phyloP scores from a whole-genome alignment of 129 eudicot species.

The Oenanthe sinensis region DNA sequence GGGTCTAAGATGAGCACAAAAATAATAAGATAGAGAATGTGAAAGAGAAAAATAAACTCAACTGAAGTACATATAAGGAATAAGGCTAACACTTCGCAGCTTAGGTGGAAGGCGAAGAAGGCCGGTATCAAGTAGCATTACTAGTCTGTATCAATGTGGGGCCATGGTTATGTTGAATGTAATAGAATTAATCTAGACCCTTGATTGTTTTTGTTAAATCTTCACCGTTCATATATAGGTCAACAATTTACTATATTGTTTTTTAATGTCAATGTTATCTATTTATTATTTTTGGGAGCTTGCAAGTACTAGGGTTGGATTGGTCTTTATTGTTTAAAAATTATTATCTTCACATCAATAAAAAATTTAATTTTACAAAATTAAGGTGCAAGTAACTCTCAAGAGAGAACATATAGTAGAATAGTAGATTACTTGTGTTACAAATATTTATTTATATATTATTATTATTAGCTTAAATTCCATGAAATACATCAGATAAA shows the following conservation, averaged over 20 bases:
- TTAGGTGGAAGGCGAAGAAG: too few species aligned
- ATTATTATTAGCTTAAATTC: too few species aligned
- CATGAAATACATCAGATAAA: too few species aligned
- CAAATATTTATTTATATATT: too few species aligned
- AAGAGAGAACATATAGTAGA: too few species aligned
- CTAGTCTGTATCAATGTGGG: not conserved
- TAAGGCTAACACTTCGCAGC: slow-evolving; percentile 9
- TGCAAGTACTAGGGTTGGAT: too few species aligned
- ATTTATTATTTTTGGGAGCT: too few species aligned
- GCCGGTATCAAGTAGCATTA: not conserved
- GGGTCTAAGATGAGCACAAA: slow-evolving; percentile 1
- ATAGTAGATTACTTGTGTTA: too few species aligned
- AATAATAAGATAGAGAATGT: not conserved
- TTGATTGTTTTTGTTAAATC: not conserved
- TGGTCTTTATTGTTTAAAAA: too few species aligned
- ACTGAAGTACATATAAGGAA: slow-evolving; percentile 14
- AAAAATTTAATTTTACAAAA: too few species aligned
- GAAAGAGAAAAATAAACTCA: not conserved
- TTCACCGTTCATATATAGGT: not conserved
- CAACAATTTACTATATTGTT: not conserved
- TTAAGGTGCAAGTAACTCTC: too few species aligned
- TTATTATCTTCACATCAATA: too few species aligned
- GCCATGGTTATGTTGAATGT: not conserved
- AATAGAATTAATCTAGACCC: not conserved
- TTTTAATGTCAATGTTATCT: not conserved